phyloP scores from a whole-genome alignment of 1,284 basidiomycete species.

The Meira miltonrushii region DNA sequence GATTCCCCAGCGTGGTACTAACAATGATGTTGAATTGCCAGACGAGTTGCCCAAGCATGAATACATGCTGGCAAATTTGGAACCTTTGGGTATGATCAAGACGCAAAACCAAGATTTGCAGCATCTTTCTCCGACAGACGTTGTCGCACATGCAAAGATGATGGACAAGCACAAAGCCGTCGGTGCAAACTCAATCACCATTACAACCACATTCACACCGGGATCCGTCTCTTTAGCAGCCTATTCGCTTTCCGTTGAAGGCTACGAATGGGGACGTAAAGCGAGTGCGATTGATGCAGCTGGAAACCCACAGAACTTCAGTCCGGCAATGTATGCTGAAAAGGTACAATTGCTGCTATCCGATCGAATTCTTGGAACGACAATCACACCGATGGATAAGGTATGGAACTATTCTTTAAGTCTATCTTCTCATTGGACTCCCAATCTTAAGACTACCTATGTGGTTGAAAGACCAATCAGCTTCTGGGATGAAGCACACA shows the following conservation, averaged over 20 bases:
- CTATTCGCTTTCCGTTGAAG: slow-evolving; percentile 78
- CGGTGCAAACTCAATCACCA: slow-evolving; percentile 86
- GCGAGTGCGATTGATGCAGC: slow-evolving; percentile 65
- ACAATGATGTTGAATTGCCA: slow-evolving; percentile 85
- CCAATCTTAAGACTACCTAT: slow-evolving; percentile 76
- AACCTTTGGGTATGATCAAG: slow-evolving; percentile 96
- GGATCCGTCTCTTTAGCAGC: slow-evolving; percentile 93
- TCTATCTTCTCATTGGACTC: slow-evolving; percentile 83
- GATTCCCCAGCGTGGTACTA: slow-evolving; percentile 93
- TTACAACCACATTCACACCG: slow-evolving; percentile 93
- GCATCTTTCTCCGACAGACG: slow-evolving; percentile 77
- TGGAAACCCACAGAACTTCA: slow-evolving; percentile 67
- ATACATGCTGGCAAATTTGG: slow-evolving; percentile 86
- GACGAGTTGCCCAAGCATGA: slow-evolving; percentile 82
- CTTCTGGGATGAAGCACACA: slow-evolving; percentile 94
- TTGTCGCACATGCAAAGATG: slow-evolving; percentile 90
- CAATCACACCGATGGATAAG: slow-evolving; percentile 37
- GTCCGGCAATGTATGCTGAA: slow-evolving; percentile 80
- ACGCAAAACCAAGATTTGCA: slow-evolving; percentile 64
- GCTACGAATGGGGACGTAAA: slow-evolving; percentile 98
- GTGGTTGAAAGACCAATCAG: slow-evolving; percentile 80
- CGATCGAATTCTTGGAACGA: slow-evolving; percentile 60
- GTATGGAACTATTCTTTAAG: slow-evolving; percentile 51
- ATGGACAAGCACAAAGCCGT: slow-evolving; percentile 95
- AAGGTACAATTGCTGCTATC: slow-evolving; percentile 89